phyloP scores from a whole-genome alignment of 441 rosid species.

The Manihot esculenta region DNA sequence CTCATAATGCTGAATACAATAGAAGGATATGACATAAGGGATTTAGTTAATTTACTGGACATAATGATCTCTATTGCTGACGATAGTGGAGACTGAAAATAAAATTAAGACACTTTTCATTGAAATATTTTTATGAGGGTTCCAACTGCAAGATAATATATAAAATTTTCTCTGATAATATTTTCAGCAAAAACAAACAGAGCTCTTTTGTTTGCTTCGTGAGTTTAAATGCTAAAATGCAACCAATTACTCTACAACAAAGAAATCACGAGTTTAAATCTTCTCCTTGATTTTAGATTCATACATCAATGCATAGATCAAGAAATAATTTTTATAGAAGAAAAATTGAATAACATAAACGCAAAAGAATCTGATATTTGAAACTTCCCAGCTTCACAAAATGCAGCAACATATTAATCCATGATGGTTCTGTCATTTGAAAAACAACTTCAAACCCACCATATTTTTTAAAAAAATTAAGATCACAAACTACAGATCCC shows the following conservation, averaged over 20 bases:
- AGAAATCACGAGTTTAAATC: not conserved
- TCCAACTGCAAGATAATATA: too few relatives aligned
- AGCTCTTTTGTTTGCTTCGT: too few relatives aligned
- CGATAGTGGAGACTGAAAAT: too few relatives aligned
- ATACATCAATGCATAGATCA: not conserved
- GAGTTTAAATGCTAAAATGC: not conserved
- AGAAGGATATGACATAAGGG: not conserved
- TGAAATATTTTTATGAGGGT: too few relatives aligned
- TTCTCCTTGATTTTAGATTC: not conserved
- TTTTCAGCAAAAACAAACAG: too few relatives aligned
- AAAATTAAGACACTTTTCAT: too few relatives aligned
- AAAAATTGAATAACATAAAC: not conserved
- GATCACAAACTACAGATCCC: constrained; percentile 1
- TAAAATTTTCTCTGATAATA: too few relatives aligned
- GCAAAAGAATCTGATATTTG: not conserved
- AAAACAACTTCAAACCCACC: not conserved
- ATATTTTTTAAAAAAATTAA: not conserved
- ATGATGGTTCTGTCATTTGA: not conserved
- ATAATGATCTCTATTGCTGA: not conserved
- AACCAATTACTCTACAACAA: not conserved
- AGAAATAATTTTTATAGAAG: not conserved
- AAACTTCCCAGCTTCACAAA: not conserved
- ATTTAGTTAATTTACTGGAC: not conserved
- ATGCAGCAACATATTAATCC: constrained; percentile 4
- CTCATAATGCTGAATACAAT: too few relatives aligned